phyloP scores from a whole-genome alignment of 2,329 filamentous ascomycete species.

The Apiospora sp. region DNA sequence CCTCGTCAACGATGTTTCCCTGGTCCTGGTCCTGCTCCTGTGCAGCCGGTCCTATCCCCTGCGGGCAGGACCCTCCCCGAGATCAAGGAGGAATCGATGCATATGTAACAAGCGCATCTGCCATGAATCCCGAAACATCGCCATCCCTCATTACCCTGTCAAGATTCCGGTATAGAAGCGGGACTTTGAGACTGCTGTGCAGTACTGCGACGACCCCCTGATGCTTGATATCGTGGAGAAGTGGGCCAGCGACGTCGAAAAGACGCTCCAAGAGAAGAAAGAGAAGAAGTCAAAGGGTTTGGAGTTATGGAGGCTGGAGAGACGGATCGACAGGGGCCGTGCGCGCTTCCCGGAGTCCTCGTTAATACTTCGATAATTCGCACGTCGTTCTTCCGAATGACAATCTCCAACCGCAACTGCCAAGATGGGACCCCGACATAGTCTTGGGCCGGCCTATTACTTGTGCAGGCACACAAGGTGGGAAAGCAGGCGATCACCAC shows the following conservation, averaged over 20 bases:
- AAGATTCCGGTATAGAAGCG: conserved; percentile 24
- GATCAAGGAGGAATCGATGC: background rate
- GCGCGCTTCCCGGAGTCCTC: too few species aligned
- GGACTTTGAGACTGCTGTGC: conserved; percentile 43
- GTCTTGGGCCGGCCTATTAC: background rate
- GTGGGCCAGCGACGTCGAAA: conserved; percentile 37
- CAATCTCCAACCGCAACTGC: background rate
- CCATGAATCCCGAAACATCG: too few species aligned
- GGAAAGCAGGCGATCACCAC: background rate
- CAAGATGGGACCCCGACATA: background rate
- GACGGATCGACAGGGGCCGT: background rate
- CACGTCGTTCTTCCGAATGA: background rate
- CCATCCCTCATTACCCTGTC: too few species aligned
- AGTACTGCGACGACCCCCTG: conserved; percentile 40
- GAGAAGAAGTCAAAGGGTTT: background rate
- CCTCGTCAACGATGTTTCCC: background rate
- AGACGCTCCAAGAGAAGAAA: conserved; percentile 27
- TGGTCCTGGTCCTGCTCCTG: background rate
- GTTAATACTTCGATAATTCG: background rate
- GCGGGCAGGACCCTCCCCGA: background rate
- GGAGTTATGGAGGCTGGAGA: background rate
- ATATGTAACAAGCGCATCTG: too few species aligned
- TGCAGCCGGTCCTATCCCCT: background rate
- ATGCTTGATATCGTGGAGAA: conserved; percentile 32
- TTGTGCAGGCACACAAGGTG: background rate